Evolutionary conservation across 345 rosid genomes (phyloP), one percentile per base, ranked within the genome.

Genomic region (Citrus australasica): DNA sequence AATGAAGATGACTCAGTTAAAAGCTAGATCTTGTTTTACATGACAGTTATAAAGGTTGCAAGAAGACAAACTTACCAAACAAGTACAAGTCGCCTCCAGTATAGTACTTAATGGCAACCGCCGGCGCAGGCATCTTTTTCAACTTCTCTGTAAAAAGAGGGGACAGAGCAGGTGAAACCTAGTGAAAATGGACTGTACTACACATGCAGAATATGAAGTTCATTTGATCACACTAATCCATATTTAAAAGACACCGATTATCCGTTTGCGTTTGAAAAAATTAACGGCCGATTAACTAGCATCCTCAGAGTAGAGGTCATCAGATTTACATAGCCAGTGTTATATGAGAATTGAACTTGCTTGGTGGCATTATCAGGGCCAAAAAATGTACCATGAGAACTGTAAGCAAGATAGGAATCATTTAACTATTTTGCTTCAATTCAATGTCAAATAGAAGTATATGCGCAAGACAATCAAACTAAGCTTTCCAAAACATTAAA

Each of bases 41-140:
- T 25, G 33, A 71, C 58, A 38, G 38, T 66, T 28, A 16, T 24
- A 67, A 30, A 37, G 22, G 56, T 46, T 7, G 64, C 60, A 69
- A 59, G 51, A 71, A 73, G 74, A 60, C 4, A 69, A 78, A 85
- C 92, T 87, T 76, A 92, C 99, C 99, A 71, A 94, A 96, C 77
- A 96, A 82, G 87, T 94, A 96, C 77, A 96, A 79, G 84, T 96
- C 99, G 68, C 86, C 89, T 81, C 90, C 97, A 0, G 98, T 94
- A 79, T 96, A 96, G 84, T 96, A 96, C 79, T 90, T 94, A 30
- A 96, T 81, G 33, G 99, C 98, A 61, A 94, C 87, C 76, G 91
- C 95, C 1, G 99, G 94, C n/a, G 99, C 92, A 80, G 99, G 94
- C 85, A 86, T 72, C 53, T 83, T 86, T 85, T 92, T 94, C 92